Base-by-base conservation (phyloP, 2,329 filamentous ascomycete species). In the Coleophoma eucalyptorum region DNA sequence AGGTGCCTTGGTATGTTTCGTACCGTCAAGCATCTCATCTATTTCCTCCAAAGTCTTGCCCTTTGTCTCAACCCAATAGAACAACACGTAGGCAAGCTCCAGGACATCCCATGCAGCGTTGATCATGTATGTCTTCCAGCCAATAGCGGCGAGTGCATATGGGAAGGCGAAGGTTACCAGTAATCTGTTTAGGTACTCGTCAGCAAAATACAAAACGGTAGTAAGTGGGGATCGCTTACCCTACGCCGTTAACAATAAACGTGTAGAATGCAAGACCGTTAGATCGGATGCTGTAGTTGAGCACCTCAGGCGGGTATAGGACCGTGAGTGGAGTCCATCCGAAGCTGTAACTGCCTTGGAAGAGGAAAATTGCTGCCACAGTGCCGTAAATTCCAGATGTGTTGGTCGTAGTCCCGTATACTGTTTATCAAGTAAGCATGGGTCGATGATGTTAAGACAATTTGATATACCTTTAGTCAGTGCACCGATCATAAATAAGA, bases 401-500 rank as follows among this genome's bases (percentile, higher is more conserved):
- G 42, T 44, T 44, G 20, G 42, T 44, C n/a, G 20, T 26, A 26
- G 15, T 51, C 6, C 54, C 56, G 31, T 50, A 55, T 13, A 43
- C 55, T 52, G 32, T 11, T 21, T 12, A n/a, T 4, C 35, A 31
- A 26, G 26, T 51, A 20, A 51, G 42, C 18, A 26, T 16, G 0
- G 3, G 15, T n/a, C n/a, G 4, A 16, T 4, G 5, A 10, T 8
- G n/a, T n/a, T 5, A 11, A 12, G 33, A 65, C 1, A 12, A 6
- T 18, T 71, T n/a, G 59, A 38, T 11, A 51, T 19, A 68, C 69
- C 74, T 67, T 46, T 83, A 79, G 56, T 83, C 78, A 81, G 62
- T 2, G 68, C 74, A 2, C 77, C 77, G 40, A 80, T 72, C 47
- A 79, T 65, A 55, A 79, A 79, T 1, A 81, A 68, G 34, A 71